Conservation (phyloP, 345 rosid species). For the Xanthoceras sorbifolium region DNA sequence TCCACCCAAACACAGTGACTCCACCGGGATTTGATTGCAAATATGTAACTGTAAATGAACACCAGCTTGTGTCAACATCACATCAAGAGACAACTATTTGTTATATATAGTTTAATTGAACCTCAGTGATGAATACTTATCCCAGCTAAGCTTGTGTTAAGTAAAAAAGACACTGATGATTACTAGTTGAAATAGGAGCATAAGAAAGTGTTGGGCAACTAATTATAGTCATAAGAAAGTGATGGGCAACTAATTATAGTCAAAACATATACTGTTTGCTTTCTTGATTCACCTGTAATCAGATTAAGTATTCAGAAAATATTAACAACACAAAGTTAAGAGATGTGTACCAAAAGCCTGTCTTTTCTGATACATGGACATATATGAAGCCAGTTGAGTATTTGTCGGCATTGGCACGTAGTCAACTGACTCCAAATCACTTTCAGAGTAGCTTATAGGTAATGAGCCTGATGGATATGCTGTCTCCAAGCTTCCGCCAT, state of each 20-base stretch:
- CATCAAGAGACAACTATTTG: no score
- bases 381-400: conserved; percentile 34
- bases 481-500: conserved; percentile 32
- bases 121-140: no score
- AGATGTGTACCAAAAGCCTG: conserved; percentile 39
- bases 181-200: not conserved
- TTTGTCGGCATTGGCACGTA: conserved; percentile 38
- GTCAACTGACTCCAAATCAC: conserved; percentile 52
- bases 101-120: no score
- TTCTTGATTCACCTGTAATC: not conserved
- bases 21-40: conserved; percentile 33
- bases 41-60: conserved; percentile 24
- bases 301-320: not conserved
- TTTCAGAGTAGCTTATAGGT: conserved; percentile 42
- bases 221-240: no score
- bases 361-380: conserved; percentile 33
- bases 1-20: conserved; percentile 24
- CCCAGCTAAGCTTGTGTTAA: no score
- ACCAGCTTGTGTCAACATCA: not conserved
- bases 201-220: no score
- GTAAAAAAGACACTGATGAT: not conserved
- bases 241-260: no score
- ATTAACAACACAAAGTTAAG: not conserved
- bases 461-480: conserved; percentile 20
- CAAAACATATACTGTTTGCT: no score